Evolutionary conservation across 306 rosid genomes (phyloP).

Genomic region (Luffa acutangula): DNA sequence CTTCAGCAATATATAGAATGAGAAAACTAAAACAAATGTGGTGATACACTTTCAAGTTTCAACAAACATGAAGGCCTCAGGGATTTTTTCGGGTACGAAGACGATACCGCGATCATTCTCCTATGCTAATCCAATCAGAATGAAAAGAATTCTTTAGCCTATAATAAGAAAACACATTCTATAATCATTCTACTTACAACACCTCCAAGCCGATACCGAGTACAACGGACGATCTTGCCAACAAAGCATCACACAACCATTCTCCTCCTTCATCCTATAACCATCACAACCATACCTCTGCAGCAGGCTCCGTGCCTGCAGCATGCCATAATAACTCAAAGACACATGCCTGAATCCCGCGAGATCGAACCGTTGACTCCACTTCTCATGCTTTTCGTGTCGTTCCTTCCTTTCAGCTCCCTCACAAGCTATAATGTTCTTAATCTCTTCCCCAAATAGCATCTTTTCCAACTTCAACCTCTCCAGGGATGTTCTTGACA

Average conservation of each 20-base stretch:
- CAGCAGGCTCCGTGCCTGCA: conserved; percentile 54
- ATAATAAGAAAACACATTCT: not conserved
- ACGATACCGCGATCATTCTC: not conserved
- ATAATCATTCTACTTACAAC: conserved; percentile 36
- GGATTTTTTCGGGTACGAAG: not conserved
- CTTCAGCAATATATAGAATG: not conserved
- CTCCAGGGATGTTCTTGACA: conserved; percentile 64
- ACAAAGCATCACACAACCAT: conserved; percentile 48
- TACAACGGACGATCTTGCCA: conserved; percentile 80
- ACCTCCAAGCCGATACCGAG: conserved; percentile 76
- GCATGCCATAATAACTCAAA: conserved; percentile 59
- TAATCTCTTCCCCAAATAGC: conserved; percentile 80
- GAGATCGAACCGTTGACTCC: conserved; percentile 64
- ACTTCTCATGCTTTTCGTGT: conserved; percentile 69
- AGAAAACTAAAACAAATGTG: not conserved
- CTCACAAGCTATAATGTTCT: conserved; percentile 82
- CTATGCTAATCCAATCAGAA: not conserved
- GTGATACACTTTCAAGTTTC: not conserved
- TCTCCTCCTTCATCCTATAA: conserved; percentile 68
- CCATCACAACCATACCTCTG: conserved; percentile 76
- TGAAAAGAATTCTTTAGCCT: not conserved
- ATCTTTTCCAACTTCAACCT: conserved; percentile 82
- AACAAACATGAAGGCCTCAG: not conserved
- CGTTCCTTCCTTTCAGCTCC: conserved; percentile 78
- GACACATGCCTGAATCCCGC: conserved; percentile 49